A percentile compares a stretch with the other conserved stretches of the same genome.
Conservation (phyloP, 768 basidiomycete species). For the Symmetrospora coprosmae region DNA sequence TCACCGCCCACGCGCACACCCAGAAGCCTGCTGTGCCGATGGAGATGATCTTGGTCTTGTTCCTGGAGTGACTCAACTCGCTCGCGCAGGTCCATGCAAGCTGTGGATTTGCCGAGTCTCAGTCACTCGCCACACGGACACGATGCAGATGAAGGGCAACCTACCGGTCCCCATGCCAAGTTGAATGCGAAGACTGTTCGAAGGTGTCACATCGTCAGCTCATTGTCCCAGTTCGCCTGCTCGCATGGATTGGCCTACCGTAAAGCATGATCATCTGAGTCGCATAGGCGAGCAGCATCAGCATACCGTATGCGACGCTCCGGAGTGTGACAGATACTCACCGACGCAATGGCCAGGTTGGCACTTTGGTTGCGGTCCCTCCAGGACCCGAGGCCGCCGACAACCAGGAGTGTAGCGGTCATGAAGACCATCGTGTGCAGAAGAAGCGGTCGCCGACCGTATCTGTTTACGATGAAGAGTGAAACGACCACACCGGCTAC, state of each 20-base stretch:
- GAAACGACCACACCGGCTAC: slow-evolving; percentile 25
- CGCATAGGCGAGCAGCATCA: no score
- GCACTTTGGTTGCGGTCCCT: not conserved
- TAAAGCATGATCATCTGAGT: slow-evolving; percentile 13
- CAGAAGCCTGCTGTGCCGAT: slow-evolving; percentile 37
- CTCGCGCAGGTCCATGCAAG: no score
- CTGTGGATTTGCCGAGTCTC: no score
- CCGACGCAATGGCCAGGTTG: slow-evolving; percentile 3
- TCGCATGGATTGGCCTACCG: not conserved
- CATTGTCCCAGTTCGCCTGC: not conserved
- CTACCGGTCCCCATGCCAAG: slow-evolving; percentile 36
- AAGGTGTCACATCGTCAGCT: not conserved
- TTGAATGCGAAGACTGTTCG: slow-evolving; percentile 37
- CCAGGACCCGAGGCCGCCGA: slow-evolving; percentile 33
- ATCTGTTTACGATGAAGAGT: slow-evolving; percentile 30
- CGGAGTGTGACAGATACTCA: no score
- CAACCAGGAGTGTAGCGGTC: slow-evolving; percentile 34
- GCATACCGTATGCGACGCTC: no score
- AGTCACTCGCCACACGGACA: no score
- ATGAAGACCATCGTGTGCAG: slow-evolving; percentile 36
- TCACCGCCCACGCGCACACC: slow-evolving; percentile 35
- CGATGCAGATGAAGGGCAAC: slow-evolving; percentile 23
- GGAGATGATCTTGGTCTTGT: slow-evolving; percentile 33
- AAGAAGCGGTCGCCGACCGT: slow-evolving; percentile 36
- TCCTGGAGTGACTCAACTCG: no score